These are phyloP conservation scores for Suillus subaureus DNA, from an alignment of 768 basidiomycete genomes.

Conservation along the genomic window DNA sequence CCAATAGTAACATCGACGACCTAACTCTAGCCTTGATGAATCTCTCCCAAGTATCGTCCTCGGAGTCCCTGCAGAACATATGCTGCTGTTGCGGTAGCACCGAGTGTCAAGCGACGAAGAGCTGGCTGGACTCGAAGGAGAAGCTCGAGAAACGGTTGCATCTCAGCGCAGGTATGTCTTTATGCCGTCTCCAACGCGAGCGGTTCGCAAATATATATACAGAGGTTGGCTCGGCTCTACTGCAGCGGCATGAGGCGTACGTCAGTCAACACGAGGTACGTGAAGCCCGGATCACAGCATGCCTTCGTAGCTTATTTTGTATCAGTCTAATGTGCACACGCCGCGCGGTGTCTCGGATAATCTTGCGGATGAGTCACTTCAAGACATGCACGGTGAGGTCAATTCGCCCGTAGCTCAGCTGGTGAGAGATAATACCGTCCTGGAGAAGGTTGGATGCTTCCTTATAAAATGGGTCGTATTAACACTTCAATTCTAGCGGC, in stretches of 20 bases:
- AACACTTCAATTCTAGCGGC: slow-evolving; percentile 48
- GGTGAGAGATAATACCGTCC: slow-evolving; percentile 57
- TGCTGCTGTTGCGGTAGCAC: slow-evolving; percentile 69
- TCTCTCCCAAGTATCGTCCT: slow-evolving; percentile 75
- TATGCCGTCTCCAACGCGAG: slow-evolving; percentile 1
- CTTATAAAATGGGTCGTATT: neutral
- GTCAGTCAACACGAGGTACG: slow-evolving; percentile 70
- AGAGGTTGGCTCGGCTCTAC: slow-evolving; percentile 91
- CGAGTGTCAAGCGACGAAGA: slow-evolving; percentile 63
- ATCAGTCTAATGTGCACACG: slow-evolving; percentile 21
- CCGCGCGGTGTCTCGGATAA: slow-evolving; percentile 20
- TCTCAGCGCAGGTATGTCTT: slow-evolving; percentile 79
- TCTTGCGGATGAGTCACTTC: slow-evolving; percentile 10
- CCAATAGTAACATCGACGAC: slow-evolving; percentile 73
- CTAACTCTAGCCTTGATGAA: slow-evolving; percentile 71
- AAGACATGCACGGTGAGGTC: slow-evolving; percentile 25
- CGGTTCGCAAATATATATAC: slow-evolving; percentile 12
- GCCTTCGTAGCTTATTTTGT: slow-evolving; percentile 15
- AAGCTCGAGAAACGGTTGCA: slow-evolving; percentile 77
- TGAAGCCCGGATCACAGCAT: slow-evolving; percentile 16
- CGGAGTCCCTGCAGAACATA: slow-evolving; percentile 55
- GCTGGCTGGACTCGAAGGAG: slow-evolving; percentile 66
- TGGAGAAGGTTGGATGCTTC: slow-evolving; percentile 44
- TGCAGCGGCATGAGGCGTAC: slow-evolving; percentile 86
- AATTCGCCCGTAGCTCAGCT: slow-evolving; percentile 38